Base-by-base conservation (phyloP, 192 early-diverging fungal species). In the Entrophospora sp. region DNA sequence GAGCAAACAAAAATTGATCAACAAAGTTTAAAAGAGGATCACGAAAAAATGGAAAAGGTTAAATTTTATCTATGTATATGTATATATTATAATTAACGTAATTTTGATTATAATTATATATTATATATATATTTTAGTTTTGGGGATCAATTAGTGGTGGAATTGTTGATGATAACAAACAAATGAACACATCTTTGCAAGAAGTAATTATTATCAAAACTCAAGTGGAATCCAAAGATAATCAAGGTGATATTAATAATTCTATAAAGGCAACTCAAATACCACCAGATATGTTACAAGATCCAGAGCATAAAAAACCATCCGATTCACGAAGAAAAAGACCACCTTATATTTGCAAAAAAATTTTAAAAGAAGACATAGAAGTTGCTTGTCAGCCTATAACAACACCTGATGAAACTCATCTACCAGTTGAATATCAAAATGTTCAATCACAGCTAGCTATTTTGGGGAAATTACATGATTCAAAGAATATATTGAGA, bases 151-250 rank as follows among this genome's bases (percentile, higher is more conserved):
- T n/a, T n/a, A n/a, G n/a, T n/a, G n/a, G n/a, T n/a, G n/a, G n/a
- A n/a, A n/a, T 66, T 12, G 25, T 43, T 14, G 42, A 52, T 31
- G 3, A 42, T 5, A 55, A 53, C 30, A 37, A 66, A 28, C 18
- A 55, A 55, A 53, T 66, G 5, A 66, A 42, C 35, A 55, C 36
- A 4, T 28, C 55, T 16, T 18, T 66, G 3, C 40, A 66, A 43
- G 64, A 66, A 55, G 22, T 66, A 35, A 31, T 20, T 5, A 49
- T 66, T 20, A 30, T 66, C 9, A 66, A 55, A 55, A 13, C n/a
- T 9, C 28, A 55, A 66, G 24, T 66, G 5, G 64, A 52, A 28
- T 18, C 14, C 5, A 16, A 35, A 14, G 13, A 18, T n/a, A 44
- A 3, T 18, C n/a, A 25, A 3, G 38, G 14, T 32, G 28, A n/a